These are phyloP conservation scores for Geranium incanum DNA, from an alignment of 441 rosid genomes.

Conservation along the genomic window DNA sequence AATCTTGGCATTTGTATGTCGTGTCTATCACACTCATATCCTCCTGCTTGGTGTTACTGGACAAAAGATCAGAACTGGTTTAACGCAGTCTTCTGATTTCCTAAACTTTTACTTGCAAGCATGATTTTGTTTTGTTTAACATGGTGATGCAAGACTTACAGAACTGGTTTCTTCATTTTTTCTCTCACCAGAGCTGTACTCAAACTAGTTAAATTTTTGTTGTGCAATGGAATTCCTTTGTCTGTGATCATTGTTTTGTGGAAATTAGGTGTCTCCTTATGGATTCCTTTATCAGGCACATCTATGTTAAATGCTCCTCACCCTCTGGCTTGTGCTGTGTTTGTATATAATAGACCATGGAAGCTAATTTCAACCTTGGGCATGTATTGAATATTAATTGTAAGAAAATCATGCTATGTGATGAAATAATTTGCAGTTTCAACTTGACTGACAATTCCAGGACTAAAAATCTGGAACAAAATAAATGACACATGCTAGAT, in stretches of 20 bases:
- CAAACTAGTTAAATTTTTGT: slow-evolving; percentile 4
- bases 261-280: too few relatives aligned
- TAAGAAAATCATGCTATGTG: too few relatives aligned
- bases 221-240: neutral
- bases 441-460: too few relatives aligned
- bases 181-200: neutral
- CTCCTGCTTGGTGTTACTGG: neutral
- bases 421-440: too few relatives aligned
- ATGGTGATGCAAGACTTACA: neutral
- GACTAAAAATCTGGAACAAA: too few relatives aligned
- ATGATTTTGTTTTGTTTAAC: neutral
- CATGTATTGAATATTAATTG: too few relatives aligned
- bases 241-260: neutral
- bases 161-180: neutral
- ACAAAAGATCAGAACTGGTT: neutral
- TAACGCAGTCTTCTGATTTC: neutral
- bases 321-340: too few relatives aligned
- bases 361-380: too few relatives aligned
- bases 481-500: too few relatives aligned
- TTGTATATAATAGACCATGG: too few relatives aligned
- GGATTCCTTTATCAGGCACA: too few relatives aligned
- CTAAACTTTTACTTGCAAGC: neutral
- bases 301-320: too few relatives aligned
- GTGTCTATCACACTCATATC: neutral
- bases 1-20: neutral